Evolutionary conservation across 2,329 filamentous ascomycete genomes (phyloP), one percentile per base, ranked within the genome.

Genomic region (Phialocephala sp.): DNA sequence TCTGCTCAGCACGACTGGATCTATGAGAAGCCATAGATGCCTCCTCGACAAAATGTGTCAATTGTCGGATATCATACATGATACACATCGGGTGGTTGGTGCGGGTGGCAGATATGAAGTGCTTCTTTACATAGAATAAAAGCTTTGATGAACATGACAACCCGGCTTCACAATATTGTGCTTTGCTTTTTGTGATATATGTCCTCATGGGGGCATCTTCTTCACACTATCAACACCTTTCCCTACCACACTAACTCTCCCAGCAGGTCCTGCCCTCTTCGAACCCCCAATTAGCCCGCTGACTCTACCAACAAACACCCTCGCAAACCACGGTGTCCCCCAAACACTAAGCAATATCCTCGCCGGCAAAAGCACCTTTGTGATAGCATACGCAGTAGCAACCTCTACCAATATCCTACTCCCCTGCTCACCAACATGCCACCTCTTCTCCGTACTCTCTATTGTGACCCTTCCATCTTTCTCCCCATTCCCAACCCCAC

Each of bases 291-390:
- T 70, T 20, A 66, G 63, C n/a, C 64, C 43, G 36, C 58, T 58
- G 36, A 84, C 63, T 1, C 84, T 84, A 41, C 81, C 74, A 14
- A 91, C 78, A 45, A 91, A 80, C 24, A 86, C 80, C 52, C 89
- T 85, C 1, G 94, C 94, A 82, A 98, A 96, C 91, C 92, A 96
- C 4, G 95, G 95, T 56, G 95, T 97, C 15, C 86, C 90, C 92
- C 91, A 97, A 4, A 96, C 85, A 79, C 94, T 97, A 8, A 87
- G 79, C 32, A 90, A 80, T 67, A 99, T 86, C 71, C 95, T 85
- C 14, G 91, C 73, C 0, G 95, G 93, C 69, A 99, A 77, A 65
- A 98, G 75, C 18, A 88, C 88, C 80, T 99, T 99, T 0, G 93
- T 96, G 68, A 97, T 85, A 0, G 93, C 91, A 81, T 95, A 99